Evolutionary conservation across 768 basidiomycete genomes (phyloP).

Genomic region (Lactarius evosmus): DNA sequence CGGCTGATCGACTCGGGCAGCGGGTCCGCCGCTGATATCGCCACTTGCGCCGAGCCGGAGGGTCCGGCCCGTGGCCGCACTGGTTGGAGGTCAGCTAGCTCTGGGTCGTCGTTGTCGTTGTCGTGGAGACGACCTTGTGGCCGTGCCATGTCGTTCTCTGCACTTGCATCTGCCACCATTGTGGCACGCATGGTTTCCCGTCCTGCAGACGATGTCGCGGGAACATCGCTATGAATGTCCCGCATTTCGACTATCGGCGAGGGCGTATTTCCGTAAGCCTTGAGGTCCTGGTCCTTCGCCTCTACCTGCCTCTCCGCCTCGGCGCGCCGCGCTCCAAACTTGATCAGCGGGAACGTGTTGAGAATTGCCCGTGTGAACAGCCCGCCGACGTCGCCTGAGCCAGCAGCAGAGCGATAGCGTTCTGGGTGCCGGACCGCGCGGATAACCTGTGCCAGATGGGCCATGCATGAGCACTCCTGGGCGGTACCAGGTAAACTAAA

Average conservation of each 20-base stretch:
- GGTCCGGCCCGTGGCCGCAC: too few relatives aligned
- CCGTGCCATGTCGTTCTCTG: not conserved
- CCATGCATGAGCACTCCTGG: not conserved
- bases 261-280: slow-evolving; percentile 7
- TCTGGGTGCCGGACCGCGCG: slow-evolving; percentile 86
- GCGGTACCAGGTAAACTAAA: not conserved
- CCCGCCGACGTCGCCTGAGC: slow-evolving; percentile 46
- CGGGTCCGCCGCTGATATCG: slow-evolving; percentile 38
- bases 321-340: slow-evolving; percentile 70
- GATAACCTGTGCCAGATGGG: slow-evolving; percentile 53
- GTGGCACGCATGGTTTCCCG: not conserved
- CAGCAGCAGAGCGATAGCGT: slow-evolving; percentile 60
- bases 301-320: slow-evolving; percentile 8
- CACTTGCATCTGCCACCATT: not conserved
- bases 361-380: slow-evolving; percentile 89
- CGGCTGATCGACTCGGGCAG: slow-evolving; percentile 67
- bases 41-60: too few relatives aligned
- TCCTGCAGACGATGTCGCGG: not conserved
- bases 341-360: slow-evolving; percentile 93
- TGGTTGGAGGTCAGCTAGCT: slow-evolving; percentile 17
- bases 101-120: slow-evolving; percentile 1
- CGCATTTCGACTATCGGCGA: not conserved
- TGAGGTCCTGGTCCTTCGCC: slow-evolving; percentile 31
- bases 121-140: not conserved
- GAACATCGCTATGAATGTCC: not conserved